phyloP scores from a whole-genome alignment of 2,329 filamentous ascomycete genomes.

The Claviceps fusiformis region DNA sequence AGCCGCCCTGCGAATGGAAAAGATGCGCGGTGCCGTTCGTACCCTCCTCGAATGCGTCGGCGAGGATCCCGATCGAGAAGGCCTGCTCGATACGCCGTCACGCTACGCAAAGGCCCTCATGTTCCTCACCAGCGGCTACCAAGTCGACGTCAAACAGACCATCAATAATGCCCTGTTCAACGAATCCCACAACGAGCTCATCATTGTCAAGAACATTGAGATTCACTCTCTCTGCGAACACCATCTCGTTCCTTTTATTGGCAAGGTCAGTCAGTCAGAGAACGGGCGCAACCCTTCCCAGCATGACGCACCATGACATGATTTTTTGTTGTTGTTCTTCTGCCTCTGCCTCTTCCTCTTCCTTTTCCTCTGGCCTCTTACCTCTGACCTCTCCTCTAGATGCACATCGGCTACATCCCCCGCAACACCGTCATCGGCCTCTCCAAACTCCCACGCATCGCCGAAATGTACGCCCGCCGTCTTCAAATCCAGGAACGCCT shows the following conservation, averaged over 20 bases:
- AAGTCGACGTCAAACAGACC: slow-evolving; percentile 82
- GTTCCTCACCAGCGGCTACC: slow-evolving; percentile 92
- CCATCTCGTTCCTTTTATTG: slow-evolving; percentile 89
- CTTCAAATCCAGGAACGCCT: slow-evolving; percentile 93
- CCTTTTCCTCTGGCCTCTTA: neutral
- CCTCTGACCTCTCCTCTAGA: slow-evolving; percentile 36
- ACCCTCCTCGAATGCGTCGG: slow-evolving; percentile 57
- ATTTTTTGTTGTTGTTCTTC: neutral
- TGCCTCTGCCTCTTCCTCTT: neutral
- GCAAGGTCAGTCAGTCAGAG: slow-evolving; percentile 51
- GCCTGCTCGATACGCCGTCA: slow-evolving; percentile 56
- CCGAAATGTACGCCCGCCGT: slow-evolving; percentile 89
- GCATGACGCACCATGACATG: neutral
- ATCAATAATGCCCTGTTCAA: slow-evolving; percentile 92
- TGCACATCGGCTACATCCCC: slow-evolving; percentile 98
- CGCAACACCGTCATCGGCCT: slow-evolving; percentile 83
- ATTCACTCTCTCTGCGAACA: slow-evolving; percentile 93
- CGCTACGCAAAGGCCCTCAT: slow-evolving; percentile 93
- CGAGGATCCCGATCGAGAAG: slow-evolving; percentile 53
- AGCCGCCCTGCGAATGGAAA: slow-evolving; percentile 37
- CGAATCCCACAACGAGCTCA: slow-evolving; percentile 91
- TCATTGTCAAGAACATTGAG: slow-evolving; percentile 96
- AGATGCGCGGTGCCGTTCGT: slow-evolving; percentile 47
- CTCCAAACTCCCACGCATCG: slow-evolving; percentile 88
- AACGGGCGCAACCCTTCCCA: neutral